Evolutionary conservation across 2,329 filamentous ascomycete genomes (phyloP).

Genomic region (Aspergillus costaricaensis): DNA sequence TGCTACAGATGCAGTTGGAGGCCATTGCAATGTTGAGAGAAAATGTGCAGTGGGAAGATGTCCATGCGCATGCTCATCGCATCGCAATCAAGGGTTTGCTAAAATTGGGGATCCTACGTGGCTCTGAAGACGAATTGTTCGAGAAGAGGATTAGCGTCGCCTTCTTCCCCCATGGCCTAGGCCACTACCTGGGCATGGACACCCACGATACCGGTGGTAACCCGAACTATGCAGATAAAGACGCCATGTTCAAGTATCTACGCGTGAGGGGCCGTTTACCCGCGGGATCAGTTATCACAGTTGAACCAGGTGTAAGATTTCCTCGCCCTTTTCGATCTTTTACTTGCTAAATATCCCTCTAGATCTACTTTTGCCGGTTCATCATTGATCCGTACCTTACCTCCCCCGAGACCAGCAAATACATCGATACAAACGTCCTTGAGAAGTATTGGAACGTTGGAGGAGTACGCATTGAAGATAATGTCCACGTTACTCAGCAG

Average conservation of each 20-base stretch:
- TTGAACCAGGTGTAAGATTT: slow-evolving; percentile 79
- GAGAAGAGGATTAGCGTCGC: slow-evolving; percentile 77
- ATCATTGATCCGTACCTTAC: slow-evolving; percentile 80
- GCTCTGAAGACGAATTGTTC: slow-evolving; percentile 70
- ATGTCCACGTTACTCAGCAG: slow-evolving; percentile 74
- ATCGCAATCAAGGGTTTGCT: slow-evolving; percentile 73
- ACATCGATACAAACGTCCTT: slow-evolving; percentile 72
- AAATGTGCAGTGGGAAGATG: slow-evolving; percentile 68
- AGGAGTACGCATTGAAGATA: slow-evolving; percentile 90
- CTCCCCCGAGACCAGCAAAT: slow-evolving; percentile 70
- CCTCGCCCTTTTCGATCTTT: background rate
- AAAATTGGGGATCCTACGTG: slow-evolving; percentile 69
- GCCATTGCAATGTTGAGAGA: slow-evolving; percentile 70
- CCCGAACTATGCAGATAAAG: slow-evolving; percentile 74
- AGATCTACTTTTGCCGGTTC: slow-evolving; percentile 88
- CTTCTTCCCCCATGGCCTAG: slow-evolving; percentile 89
- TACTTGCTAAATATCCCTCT: slow-evolving; percentile 1
- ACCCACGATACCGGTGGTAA: slow-evolving; percentile 85
- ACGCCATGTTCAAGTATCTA: slow-evolving; percentile 84
- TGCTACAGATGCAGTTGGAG: slow-evolving; percentile 76
- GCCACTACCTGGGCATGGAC: slow-evolving; percentile 90
- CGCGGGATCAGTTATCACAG: slow-evolving; percentile 81
- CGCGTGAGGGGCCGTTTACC: slow-evolving; percentile 75
- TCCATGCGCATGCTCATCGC: slow-evolving; percentile 72
- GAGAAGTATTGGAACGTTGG: slow-evolving; percentile 85